Conservation (phyloP, 768 basidiomycete species). For the Termitomyces sp. region DNA sequence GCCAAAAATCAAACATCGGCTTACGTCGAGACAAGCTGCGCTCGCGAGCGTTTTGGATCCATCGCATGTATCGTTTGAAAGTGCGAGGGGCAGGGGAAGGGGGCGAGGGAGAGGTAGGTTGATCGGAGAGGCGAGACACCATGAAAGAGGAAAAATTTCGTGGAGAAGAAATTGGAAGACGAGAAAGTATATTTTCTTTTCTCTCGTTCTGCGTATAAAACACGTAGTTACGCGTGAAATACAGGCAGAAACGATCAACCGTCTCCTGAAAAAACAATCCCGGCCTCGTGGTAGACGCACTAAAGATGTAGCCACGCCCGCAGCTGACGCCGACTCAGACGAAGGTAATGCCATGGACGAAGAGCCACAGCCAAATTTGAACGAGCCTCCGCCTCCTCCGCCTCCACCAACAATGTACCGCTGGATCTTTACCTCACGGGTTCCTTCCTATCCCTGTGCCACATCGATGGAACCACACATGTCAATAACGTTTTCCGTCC, state of each 20-base stretch:
- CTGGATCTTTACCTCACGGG: constrained; percentile 62
- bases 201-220: not conserved
- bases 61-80: constrained; percentile 56
- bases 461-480: constrained; percentile 20
- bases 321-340: constrained; percentile 29
- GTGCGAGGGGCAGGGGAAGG: constrained; percentile 13
- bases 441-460: constrained; percentile 2
- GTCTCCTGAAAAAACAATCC: constrained; percentile 82
- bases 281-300: constrained; percentile 56
- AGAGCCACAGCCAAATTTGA: constrained; percentile 5
- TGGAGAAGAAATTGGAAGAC: constrained; percentile 81
- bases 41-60: constrained; percentile 66
- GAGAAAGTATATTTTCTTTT: too few relatives aligned
- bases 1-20: constrained; percentile 23
- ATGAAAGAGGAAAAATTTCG: constrained; percentile 74
- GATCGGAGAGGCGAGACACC: constrained; percentile 48
- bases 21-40: constrained; percentile 66
- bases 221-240: too few relatives aligned
- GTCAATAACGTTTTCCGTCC: constrained; percentile 54
- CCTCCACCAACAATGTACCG: constrained; percentile 54
- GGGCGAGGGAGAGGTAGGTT: constrained; percentile 15
- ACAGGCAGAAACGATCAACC: constrained; percentile 85
- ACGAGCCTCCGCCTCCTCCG: not conserved
- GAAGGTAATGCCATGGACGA: constrained; percentile 25
- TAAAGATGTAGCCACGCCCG: constrained; percentile 18